These are phyloP conservation scores for Cairneyella variabilis DNA, from an alignment of 495 filamentous ascomycete genomes.

Conservation along the genomic window DNA sequence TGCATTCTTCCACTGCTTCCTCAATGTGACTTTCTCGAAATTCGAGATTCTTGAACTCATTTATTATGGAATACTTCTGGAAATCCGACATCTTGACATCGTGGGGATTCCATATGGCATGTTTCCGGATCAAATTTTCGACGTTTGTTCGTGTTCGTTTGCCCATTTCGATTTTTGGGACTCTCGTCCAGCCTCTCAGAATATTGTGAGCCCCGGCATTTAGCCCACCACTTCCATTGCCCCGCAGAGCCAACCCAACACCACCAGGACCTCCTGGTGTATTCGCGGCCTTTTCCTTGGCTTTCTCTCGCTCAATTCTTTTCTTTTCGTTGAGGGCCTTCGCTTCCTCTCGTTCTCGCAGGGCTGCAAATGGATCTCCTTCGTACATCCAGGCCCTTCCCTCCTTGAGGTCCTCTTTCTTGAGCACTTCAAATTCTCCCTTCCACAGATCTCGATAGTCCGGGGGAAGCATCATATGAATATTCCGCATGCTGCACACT, in stretches of 20 bases:
- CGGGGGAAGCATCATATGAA: conserved; percentile 92
- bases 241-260: conserved; percentile 21
- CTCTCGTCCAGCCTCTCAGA: conserved; percentile 71
- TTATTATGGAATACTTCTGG: conserved; percentile 57
- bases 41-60: conserved; percentile 70
- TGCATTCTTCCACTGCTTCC: conserved; percentile 82
- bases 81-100: conserved; percentile 54
- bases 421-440: conserved; percentile 72
- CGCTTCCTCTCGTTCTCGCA: conserved; percentile 73
- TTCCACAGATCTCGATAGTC: conserved; percentile 86
- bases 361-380: conserved; percentile 83
- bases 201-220: conserved; percentile 33
- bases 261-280: conserved; percentile 39
- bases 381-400: conserved; percentile 91
- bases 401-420: conserved; percentile 67
- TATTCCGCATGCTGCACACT: conserved; percentile 88
- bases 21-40: conserved; percentile 86
- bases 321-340: conserved; percentile 70
- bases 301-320: conserved; percentile 54
- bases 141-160: conserved; percentile 69
- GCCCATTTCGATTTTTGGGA: conserved; percentile 91
- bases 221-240: conserved; percentile 27
- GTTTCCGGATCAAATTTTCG: conserved; percentile 69
- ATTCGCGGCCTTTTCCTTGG: conserved; percentile 59
- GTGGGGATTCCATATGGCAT: conserved; percentile 84